Percentiles rank a stretch among this genome's conserved stretches.
Conservation (phyloP, 2,329 filamentous ascomycete genomes). For the Nemania sp. region DNA sequence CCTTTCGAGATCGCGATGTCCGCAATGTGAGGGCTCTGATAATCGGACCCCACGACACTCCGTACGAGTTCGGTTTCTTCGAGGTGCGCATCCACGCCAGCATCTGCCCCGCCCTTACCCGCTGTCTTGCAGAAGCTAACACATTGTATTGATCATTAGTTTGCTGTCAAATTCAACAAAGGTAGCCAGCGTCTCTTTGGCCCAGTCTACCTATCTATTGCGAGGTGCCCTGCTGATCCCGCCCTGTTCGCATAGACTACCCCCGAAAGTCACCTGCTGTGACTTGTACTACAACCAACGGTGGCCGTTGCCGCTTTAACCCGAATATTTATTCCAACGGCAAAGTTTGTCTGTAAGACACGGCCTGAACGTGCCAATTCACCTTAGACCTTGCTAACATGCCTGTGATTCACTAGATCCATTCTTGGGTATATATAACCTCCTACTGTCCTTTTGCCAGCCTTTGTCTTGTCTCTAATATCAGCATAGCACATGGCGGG, state of each 20-base stretch:
- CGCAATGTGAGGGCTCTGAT: conserved; percentile 89
- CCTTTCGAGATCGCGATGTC: conserved; percentile 88
- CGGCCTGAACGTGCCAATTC: conserved; percentile 42
- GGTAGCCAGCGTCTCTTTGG: conserved; percentile 61
- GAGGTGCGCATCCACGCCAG: conserved; percentile 70
- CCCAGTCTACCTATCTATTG: conserved; percentile 5
- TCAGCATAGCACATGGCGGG: conserved; percentile 83
- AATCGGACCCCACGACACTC: conserved; percentile 91
- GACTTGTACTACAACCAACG: conserved; percentile 84
- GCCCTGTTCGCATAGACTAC: conserved; percentile 73
- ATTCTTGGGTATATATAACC: conserved; percentile 77
- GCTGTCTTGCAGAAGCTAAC: conserved; percentile 46
- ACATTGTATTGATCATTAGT: conserved; percentile 61
- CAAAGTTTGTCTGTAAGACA: conserved; percentile 90
- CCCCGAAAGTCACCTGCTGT: conserved; percentile 74
- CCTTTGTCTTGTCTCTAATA: conserved; percentile 34
- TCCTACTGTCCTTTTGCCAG: conserved; percentile 18
- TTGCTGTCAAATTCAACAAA: conserved; percentile 79
- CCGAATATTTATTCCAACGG: conserved; percentile 95
- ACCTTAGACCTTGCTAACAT: conserved; percentile 22
- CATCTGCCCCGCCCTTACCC: background rate
- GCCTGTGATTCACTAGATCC: conserved; percentile 65
- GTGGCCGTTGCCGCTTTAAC: conserved; percentile 90
- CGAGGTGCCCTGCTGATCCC: conserved; percentile 21
- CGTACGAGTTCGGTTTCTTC: conserved; percentile 98